Evolutionary conservation across 148 eudicot species (phyloP).

Genomic region (Diospyros kaki): DNA sequence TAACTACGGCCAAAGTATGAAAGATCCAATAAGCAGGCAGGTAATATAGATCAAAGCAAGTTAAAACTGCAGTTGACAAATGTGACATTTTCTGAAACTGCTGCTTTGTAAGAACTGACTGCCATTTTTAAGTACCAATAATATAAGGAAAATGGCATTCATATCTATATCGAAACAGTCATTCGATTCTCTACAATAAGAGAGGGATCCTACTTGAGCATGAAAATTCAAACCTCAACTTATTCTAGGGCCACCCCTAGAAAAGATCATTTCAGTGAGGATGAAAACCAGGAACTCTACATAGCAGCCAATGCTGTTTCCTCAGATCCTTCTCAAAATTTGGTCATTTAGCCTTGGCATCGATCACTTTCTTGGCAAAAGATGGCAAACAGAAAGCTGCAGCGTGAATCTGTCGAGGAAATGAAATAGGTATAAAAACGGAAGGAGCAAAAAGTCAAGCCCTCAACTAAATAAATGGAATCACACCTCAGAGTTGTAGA

Average conservation of each 20-base stretch:
- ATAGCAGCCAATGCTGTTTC: slow-evolving; percentile 1
- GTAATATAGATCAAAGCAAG: too few relatives aligned
- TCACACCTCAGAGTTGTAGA: slow-evolving; percentile 79
- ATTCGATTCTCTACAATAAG: not conserved
- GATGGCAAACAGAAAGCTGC: slow-evolving; percentile 91
- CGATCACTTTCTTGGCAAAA: slow-evolving; percentile 75
- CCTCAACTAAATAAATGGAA: not conserved
- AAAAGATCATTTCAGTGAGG: slow-evolving; percentile 1
- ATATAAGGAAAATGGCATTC: too few relatives aligned
- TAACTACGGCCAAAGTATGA: too few relatives aligned
- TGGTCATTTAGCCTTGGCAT: slow-evolving; percentile 32
- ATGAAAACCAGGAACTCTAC: not conserved
- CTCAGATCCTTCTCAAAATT: not conserved
- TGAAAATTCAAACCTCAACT: slow-evolving; percentile 7
- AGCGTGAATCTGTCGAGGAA: slow-evolving; percentile 50
- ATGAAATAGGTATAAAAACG: not conserved
- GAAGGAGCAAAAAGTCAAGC: not conserved
- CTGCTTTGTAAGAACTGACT: too few relatives aligned
- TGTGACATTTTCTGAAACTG: too few relatives aligned
- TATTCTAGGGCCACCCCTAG: slow-evolving; percentile 1
- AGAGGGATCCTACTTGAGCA: not conserved
- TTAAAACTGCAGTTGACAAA: too few relatives aligned
- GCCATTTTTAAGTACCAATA: too few relatives aligned
- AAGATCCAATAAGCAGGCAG: too few relatives aligned
- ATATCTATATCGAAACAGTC: too few relatives aligned